Percentiles rank a stretch among this genome's conserved stretches.
Conservation (phyloP, 371 early-diverging fungal genomes). For the Dentiscutata heterogama region DNA sequence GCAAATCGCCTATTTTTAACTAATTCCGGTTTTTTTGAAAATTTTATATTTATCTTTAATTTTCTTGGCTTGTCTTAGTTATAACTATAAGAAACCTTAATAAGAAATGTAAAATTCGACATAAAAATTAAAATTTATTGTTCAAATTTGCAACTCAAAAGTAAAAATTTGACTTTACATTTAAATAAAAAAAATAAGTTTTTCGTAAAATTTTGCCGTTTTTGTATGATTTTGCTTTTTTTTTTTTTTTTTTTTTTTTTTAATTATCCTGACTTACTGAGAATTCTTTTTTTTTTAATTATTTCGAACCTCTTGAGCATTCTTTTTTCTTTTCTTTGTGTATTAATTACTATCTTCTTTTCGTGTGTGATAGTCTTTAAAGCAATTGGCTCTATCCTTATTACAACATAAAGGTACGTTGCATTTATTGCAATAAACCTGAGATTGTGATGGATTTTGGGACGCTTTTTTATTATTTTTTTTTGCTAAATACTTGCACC, state of each 20-base stretch:
- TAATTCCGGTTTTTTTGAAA: background rate
- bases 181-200: no score
- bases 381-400: background rate
- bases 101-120: background rate
- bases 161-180: no score
- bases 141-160: no score
- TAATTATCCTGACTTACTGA: no score
- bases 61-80: background rate
- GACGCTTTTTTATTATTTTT: background rate
- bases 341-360: background rate
- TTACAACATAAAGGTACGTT: background rate
- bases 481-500: background rate
- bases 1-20: background rate
- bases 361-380: background rate
- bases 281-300: no score
- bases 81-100: constrained; percentile 7
- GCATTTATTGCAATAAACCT: constrained; percentile 3
- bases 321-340: no score
- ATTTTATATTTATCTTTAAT: background rate
- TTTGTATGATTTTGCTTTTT: no score
- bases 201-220: no score
- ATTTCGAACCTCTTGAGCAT: no score
- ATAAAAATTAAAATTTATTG: background rate
- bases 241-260: no score
- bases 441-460: background rate